Evolutionary conservation across 2,329 filamentous ascomycete species (phyloP).

Genomic region (Talaromyces sp.): DNA sequence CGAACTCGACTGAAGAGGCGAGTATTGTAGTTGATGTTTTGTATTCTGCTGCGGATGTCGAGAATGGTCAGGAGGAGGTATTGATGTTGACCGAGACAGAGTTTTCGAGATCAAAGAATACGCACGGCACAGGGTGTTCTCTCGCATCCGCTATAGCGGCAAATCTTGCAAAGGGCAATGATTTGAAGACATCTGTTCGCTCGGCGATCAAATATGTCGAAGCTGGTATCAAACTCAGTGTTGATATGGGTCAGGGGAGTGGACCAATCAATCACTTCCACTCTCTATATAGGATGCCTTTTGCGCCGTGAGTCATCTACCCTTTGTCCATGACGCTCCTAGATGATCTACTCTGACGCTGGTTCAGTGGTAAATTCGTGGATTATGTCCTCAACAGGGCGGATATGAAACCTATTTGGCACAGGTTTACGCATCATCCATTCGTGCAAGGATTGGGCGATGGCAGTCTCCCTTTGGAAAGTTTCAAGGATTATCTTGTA

Average conservation of each 20-base stretch:
- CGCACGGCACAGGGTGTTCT: conserved; percentile 93
- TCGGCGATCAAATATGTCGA: conserved; percentile 61
- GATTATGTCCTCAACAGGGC: conserved; percentile 76
- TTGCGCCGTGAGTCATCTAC: conserved; percentile 50
- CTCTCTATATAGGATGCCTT: conserved; percentile 59
- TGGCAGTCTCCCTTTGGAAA: conserved; percentile 69
- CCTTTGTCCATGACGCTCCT: background rate
- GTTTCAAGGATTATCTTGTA: conserved; percentile 84
- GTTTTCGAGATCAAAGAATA: conserved; percentile 73
- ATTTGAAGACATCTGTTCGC: conserved; percentile 52
- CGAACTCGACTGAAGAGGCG: conserved; percentile 59
- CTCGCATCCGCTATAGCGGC: conserved; percentile 73
- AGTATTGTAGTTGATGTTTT: conserved; percentile 75
- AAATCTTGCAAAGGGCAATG: conserved; percentile 55
- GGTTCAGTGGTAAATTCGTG: conserved; percentile 68
- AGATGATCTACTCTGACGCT: conserved; percentile 11
- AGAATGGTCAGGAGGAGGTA: conserved; percentile 47
- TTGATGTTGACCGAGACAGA: conserved; percentile 64
- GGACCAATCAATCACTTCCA: conserved; percentile 70
- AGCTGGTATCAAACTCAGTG: conserved; percentile 59
- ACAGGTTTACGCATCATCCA: conserved; percentile 72
- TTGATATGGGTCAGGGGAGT: conserved; percentile 57
- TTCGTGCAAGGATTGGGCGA: conserved; percentile 77
- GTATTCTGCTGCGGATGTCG: conserved; percentile 48
- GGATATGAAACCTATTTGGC: conserved; percentile 74